Evolutionary conservation across 371 early-diverging fungal genomes (phyloP).

Genomic region (Mortierella sp.): DNA sequence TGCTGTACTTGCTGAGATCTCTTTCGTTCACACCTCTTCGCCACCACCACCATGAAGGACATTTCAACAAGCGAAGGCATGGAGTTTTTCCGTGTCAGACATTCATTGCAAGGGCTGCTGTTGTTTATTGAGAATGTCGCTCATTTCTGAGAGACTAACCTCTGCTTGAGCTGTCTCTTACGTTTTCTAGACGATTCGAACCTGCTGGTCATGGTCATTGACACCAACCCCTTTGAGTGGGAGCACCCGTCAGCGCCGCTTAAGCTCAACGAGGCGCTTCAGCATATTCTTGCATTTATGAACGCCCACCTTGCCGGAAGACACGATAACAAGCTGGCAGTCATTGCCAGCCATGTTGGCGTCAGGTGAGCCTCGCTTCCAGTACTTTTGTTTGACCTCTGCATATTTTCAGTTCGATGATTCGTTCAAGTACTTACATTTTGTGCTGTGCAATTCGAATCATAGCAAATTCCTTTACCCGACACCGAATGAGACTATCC

Average conservation of each 20-base stretch:
- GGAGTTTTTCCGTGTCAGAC: neutral
- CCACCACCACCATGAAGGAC: conserved; percentile 34
- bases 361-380: conserved; percentile 42
- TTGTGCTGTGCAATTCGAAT: neutral
- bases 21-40: neutral
- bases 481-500: conserved; percentile 51
- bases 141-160: neutral
- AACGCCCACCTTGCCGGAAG: conserved; percentile 92
- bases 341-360: conserved; percentile 79
- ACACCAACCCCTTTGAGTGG: conserved; percentile 87
- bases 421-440: neutral
- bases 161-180: neutral
- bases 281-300: conserved; percentile 86
- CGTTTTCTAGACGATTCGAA: conserved; percentile 74
- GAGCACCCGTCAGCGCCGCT: conserved; percentile 68
- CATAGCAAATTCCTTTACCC: conserved; percentile 74
- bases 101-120: neutral
- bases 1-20: neutral
- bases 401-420: neutral
- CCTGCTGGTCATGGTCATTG: conserved; percentile 81
- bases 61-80: conserved; percentile 37
- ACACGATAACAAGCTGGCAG: conserved; percentile 85
- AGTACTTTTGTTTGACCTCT: neutral
- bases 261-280: conserved; percentile 76
- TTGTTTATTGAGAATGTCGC: neutral